Base-by-base conservation (phyloP, 345 rosid genomes). In the Populus simonii region DNA sequence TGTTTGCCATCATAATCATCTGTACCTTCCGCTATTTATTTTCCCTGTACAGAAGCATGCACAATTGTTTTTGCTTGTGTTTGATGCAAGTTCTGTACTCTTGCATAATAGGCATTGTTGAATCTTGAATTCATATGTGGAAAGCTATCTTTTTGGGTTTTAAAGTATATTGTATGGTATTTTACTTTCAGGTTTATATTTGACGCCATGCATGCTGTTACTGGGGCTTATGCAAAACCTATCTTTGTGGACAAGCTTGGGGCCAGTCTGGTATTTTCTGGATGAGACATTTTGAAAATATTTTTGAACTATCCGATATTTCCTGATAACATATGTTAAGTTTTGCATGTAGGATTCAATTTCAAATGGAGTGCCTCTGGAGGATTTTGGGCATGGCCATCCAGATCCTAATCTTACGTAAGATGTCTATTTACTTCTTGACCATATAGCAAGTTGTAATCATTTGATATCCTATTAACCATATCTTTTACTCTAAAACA, bases 191-290 rank as follows among this genome's bases (percentile, higher is more conserved):
- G 97, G 89, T 93, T 92, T 79, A 85, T 73, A 79, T 93, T 90
- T 85, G 99, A 93, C 84, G 98, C 98, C 80, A 96, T 96, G 97
- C 95, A 91, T 87, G 99, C 99, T 73, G 96, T 96, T 78, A 89
- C 96, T 57, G 98, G 97, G 85, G 95, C 98, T 71, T 92, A 93
- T 88, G 97, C 96, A 31, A 96, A 91, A 82, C 97, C 97, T 66
- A 93, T 93, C 57, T 91, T 96, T 75, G 94, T 96, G 72, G 96
- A 92, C 83, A 92, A 87, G 85, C 87, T 96, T 75, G 95, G 92
- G 70, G 94, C 94, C 73, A 83, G 81, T 79, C 85, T 11, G 81
- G 97, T 93, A 89, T 51, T 87, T 80, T 67, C 38, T 63, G 71
- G 77, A 41, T 61, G 68, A 79, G 61, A 61, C 71, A 75, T 80